These are phyloP conservation scores for Hymenochaete sp. DNA, from an alignment of 1,284 basidiomycete genomes.

Conservation along the genomic window DNA sequence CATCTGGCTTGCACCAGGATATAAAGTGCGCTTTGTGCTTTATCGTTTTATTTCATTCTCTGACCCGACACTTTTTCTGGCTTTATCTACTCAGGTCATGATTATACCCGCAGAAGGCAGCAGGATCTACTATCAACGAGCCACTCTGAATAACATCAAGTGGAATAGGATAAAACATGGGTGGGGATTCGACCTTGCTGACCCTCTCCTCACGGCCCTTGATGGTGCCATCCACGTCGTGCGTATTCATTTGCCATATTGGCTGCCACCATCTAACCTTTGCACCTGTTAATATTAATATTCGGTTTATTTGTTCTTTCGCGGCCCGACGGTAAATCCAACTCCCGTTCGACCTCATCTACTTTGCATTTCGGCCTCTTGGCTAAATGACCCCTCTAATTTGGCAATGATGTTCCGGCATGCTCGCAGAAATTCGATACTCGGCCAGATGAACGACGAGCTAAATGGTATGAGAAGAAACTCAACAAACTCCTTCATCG, in stretches of 20 bases:
- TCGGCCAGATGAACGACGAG: background rate
- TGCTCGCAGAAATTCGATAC: constrained; percentile 3
- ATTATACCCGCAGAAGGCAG: constrained; percentile 5
- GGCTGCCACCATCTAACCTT: background rate
- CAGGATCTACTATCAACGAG: constrained; percentile 9
- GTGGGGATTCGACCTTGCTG: constrained; percentile 6
- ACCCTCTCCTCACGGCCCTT: constrained; percentile 5
- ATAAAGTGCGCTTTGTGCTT: constrained; percentile 3
- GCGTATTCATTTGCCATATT: background rate
- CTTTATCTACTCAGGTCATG: background rate
- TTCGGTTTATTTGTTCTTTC: background rate
- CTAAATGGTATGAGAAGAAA: no score
- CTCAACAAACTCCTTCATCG: no score
- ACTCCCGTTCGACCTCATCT: no score
- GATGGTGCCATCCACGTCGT: constrained; percentile 9
- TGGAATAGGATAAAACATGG: constrained; percentile 4
- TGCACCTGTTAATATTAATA: background rate
- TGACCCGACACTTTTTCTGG: background rate
- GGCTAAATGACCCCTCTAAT: no score
- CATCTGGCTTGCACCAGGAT: constrained; percentile 7
- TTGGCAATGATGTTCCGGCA: no score
- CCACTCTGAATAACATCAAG: background rate
- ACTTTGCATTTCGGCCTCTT: no score
- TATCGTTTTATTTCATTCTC: background rate
- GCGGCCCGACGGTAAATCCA: no score